Evolutionary conservation across 2,329 filamentous ascomycete species (phyloP), one percentile per base, ranked within the genome.

Genomic region (Leptographium flavum): DNA sequence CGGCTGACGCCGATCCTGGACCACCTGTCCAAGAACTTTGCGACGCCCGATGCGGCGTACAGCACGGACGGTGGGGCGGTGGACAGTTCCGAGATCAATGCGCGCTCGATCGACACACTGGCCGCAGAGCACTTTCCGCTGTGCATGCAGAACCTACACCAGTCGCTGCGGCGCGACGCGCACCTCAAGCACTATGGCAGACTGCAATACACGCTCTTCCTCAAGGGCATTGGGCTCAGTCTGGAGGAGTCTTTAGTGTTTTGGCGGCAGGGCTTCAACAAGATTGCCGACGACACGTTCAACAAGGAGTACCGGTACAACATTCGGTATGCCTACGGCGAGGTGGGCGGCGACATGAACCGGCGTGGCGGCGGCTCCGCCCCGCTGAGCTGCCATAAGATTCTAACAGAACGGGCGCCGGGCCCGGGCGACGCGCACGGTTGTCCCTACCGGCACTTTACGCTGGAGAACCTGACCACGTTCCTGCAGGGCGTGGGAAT

Each of bases 231-330:
- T 48, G 92, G 92, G 0, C 69, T 98, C 25, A 87, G 76, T 51
- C 68, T 98, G n/a, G 87, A 95, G 57, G 90, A 98, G 62, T 87
- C 79, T 54, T 73, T 98, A 22, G 55, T 87, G 13, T 98, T 98
- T 68, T 98, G 92, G 92, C 81, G 92, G 11, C 74, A 78, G 50
- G 71, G 74, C 25, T 96, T 98, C 73, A 79, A 79, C 59, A 83
- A 87, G 53, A 78, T 93, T 52, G 88, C 85, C 0, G 92, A 96
- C 57, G 90, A 96, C 56, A 81, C 81, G 31, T 98, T 96, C 73
- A 93, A 93, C 64, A 96, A 95, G 59, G 87, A 95, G 59, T 96
- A 98, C 66, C 76, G 84, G 38, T 98, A 98, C 72, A 96, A 98
- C 60, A 77, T 96, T 47, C 83, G 88, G n/a, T 90, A 98, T 70